Percentiles rank a stretch among this genome's conserved stretches.
These are phyloP conservation scores for Tylopilus felleus DNA, from an alignment of 768 basidiomycete species.

Conservation along the genomic window DNA sequence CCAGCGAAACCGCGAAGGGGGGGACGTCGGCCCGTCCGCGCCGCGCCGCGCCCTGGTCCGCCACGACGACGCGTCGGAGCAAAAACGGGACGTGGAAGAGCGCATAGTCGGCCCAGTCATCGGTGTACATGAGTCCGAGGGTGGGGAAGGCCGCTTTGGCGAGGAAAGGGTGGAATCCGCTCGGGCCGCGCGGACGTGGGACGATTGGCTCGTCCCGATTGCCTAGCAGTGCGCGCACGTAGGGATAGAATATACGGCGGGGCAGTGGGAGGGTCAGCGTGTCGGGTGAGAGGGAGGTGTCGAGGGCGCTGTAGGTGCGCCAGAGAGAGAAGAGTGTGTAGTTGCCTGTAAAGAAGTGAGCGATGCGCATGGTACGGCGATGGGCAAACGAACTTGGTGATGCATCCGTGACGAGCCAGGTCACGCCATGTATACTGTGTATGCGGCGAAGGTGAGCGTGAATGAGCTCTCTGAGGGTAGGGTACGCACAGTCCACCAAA, in stretches of 20 bases:
- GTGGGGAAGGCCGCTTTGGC: slow-evolving; percentile 72
- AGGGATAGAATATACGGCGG: slow-evolving; percentile 71
- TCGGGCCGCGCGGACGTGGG: slow-evolving; percentile 44
- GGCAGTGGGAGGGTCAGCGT: slow-evolving; percentile 59
- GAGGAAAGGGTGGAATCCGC: slow-evolving; percentile 71
- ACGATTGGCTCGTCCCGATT: slow-evolving; percentile 34
- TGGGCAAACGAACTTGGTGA: slow-evolving; percentile 42
- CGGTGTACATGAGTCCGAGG: slow-evolving; percentile 59
- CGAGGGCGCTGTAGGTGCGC: slow-evolving; percentile 69
- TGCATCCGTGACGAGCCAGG: slow-evolving; percentile 60
- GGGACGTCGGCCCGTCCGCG: slow-evolving; percentile 27
- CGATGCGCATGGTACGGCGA: not conserved
- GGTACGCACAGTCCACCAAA: slow-evolving; percentile 50
- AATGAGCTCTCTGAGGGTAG: not conserved
- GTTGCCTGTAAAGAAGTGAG: slow-evolving; percentile 41
- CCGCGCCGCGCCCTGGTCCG: slow-evolving; percentile 67
- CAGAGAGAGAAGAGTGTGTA: slow-evolving; percentile 74
- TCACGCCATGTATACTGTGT: slow-evolving; percentile 60
- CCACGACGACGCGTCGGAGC: slow-evolving; percentile 72
- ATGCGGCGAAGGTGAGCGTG: not conserved
- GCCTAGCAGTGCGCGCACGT: slow-evolving; percentile 59
- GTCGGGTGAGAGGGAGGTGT: slow-evolving; percentile 44
- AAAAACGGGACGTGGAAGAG: slow-evolving; percentile 67
- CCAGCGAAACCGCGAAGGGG: slow-evolving; percentile 38
- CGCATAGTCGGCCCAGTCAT: slow-evolving; percentile 78